A percentile compares a stretch with the other conserved stretches of the same genome.
phyloP scores from a whole-genome alignment of 1,284 basidiomycete species.

The Trametes hirsuta region DNA sequence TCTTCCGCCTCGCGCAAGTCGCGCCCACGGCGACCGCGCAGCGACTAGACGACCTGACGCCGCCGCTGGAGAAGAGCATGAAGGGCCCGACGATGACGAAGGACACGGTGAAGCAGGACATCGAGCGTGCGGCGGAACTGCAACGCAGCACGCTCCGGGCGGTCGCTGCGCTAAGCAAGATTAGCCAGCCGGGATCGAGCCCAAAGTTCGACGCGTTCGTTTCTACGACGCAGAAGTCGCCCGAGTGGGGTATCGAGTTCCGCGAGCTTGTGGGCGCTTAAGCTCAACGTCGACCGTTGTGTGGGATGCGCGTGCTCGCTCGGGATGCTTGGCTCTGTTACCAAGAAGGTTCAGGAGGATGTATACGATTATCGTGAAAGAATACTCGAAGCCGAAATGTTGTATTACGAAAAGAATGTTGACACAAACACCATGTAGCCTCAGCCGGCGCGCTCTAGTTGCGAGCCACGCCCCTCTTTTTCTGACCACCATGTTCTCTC shows the following conservation, averaged over 20 bases:
- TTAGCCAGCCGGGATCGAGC: constrained; percentile 59
- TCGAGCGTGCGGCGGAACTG: constrained; percentile 92
- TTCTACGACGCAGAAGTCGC: constrained; percentile 64
- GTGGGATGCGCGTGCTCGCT: no score
- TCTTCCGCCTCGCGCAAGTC: constrained; percentile 88
- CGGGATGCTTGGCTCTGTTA: neutral
- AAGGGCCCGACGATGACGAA: constrained; percentile 90
- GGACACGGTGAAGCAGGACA: constrained; percentile 96
- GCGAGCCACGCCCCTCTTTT: no score
- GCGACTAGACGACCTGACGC: constrained; percentile 85
- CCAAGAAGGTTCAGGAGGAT: no score
- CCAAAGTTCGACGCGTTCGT: constrained; percentile 80
- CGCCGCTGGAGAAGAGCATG: constrained; percentile 85
- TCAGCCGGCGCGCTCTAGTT: no score
- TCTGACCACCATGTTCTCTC: neutral
- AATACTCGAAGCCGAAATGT: no score
- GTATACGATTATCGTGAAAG: no score
- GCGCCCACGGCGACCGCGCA: constrained; percentile 83
- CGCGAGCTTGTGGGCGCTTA: constrained; percentile 53
- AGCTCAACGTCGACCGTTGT: neutral
- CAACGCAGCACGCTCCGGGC: constrained; percentile 88
- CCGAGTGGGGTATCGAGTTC: constrained; percentile 69
- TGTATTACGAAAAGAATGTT: no score
- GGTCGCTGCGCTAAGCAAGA: constrained; percentile 82
- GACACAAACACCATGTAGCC: no score